A percentile compares a stretch with the other conserved stretches of the same genome.
phyloP scores from a whole-genome alignment of 495 filamentous ascomycete species.

The Penicillium silybi region DNA sequence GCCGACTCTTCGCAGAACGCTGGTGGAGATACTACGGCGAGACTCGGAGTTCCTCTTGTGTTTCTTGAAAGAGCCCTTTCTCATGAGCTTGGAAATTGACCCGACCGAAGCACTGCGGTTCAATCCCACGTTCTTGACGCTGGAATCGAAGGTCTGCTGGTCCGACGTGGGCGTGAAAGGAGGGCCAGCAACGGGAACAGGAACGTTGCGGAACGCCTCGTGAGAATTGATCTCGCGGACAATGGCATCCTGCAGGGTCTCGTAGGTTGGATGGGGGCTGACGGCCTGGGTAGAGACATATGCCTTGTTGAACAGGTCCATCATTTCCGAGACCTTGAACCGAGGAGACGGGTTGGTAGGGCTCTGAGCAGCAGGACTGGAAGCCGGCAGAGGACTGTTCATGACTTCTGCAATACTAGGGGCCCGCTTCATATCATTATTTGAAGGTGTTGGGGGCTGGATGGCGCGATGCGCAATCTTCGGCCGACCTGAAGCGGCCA shows the following conservation, averaged over 20 bases:
- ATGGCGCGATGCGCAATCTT: slow-evolving; percentile 41
- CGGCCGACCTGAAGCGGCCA: slow-evolving; percentile 28
- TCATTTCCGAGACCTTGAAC: slow-evolving; percentile 39
- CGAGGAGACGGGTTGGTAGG: slow-evolving; percentile 15
- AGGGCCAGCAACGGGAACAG: slow-evolving; percentile 31
- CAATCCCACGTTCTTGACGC: slow-evolving; percentile 5
- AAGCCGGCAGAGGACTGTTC: slow-evolving; percentile 36
- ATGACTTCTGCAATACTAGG: slow-evolving; percentile 46
- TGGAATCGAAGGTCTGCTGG: slow-evolving; percentile 21
- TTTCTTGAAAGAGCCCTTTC: slow-evolving; percentile 33
- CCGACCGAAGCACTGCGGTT: slow-evolving; percentile 25
- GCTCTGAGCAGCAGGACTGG: slow-evolving; percentile 1
- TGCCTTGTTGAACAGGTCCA: slow-evolving; percentile 43
- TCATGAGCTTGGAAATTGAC: slow-evolving; percentile 31
- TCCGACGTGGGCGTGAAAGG: slow-evolving; percentile 35
- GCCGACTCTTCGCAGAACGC: slow-evolving; percentile 19
- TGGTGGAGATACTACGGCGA: slow-evolving; percentile 35
- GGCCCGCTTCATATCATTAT: slow-evolving; percentile 21
- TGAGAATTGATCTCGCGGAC: slow-evolving; percentile 48
- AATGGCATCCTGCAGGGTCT: slow-evolving; percentile 45
- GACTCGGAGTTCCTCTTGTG: slow-evolving; percentile 29
- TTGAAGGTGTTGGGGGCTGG: slow-evolving; percentile 40
- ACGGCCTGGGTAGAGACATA: slow-evolving; percentile 30
- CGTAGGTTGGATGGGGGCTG: slow-evolving; percentile 37
- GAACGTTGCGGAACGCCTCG: slow-evolving; percentile 41